Evolutionary conservation across 805 yeast genomes (phyloP).

Genomic region (Candida ascalaphidarum): DNA sequence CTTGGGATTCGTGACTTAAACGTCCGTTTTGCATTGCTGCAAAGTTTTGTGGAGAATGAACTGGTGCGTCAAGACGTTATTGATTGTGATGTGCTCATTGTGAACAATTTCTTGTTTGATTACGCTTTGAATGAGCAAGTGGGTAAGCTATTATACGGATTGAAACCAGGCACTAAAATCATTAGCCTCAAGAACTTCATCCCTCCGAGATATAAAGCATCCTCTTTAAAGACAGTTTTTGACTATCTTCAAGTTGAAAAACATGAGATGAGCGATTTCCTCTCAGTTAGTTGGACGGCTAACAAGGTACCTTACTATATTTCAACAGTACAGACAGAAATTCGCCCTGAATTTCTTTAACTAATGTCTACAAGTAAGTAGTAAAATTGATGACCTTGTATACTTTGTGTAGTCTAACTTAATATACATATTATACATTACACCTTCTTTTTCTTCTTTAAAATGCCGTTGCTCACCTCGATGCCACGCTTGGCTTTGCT

Average conservation of each 20-base stretch:
- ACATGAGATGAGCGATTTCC: conserved; percentile 50
- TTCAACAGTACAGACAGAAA: conserved; percentile 48
- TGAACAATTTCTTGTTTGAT: conserved; percentile 81
- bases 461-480: too few relatives aligned
- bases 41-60: conserved; percentile 64
- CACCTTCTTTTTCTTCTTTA: too few relatives aligned
- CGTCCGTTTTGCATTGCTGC: conserved; percentile 50
- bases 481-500: too few relatives aligned
- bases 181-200: conserved; percentile 74
- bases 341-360: conserved; percentile 24
- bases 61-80: conserved; percentile 46
- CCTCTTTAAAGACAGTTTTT: conserved; percentile 46
- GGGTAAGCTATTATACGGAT: conserved; percentile 51
- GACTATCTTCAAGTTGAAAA: conserved; percentile 58
- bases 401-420: too few relatives aligned
- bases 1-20: conserved; percentile 58
- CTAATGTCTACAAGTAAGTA: too few relatives aligned
- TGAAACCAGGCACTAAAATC: conserved; percentile 68
- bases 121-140: conserved; percentile 63
- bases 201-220: conserved; percentile 63
- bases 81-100: conserved; percentile 62
- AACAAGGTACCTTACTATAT: conserved; percentile 76
- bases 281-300: conserved; percentile 86
- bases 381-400: too few relatives aligned
- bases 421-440: too few relatives aligned